Evolutionary conservation across 345 rosid species (phyloP).

Genomic region (Eucalyptus sp.): DNA sequence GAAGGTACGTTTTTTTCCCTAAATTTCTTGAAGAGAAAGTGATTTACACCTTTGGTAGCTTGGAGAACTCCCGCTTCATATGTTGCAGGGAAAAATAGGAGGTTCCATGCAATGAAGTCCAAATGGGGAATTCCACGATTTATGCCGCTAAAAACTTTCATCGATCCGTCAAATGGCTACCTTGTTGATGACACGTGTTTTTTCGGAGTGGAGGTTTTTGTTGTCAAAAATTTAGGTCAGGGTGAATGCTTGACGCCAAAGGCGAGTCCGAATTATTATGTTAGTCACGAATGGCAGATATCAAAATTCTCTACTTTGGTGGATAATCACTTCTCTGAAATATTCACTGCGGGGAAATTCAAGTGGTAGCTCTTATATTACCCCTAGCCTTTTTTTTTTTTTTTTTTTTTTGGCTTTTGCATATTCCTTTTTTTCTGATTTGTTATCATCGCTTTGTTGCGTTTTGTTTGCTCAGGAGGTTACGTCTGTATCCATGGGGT

Average conservation of each 20-base stretch:
- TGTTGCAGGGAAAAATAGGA: background rate
- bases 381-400: background rate
- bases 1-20: background rate
- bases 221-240: background rate
- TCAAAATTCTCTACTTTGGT: background rate
- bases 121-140: background rate
- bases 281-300: background rate
- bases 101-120: background rate
- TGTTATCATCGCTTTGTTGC: background rate
- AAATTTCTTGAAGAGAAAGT: background rate
- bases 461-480: background rate
- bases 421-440: background rate
- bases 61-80: background rate
- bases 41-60: background rate
- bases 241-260: background rate
- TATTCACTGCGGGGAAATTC: background rate
- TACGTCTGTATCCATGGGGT: background rate
- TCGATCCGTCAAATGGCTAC: background rate
- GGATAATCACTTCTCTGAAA: background rate
- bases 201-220: background rate
- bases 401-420: background rate
- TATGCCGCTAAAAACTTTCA: background rate
- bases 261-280: too few species aligned
- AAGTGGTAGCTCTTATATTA: background rate
- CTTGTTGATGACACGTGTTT: background rate